A percentile compares a stretch with the other conserved stretches of the same genome.
These are phyloP conservation scores for Boletus insuetus DNA, from an alignment of 768 basidiomycete species.

Conservation along the genomic window DNA sequence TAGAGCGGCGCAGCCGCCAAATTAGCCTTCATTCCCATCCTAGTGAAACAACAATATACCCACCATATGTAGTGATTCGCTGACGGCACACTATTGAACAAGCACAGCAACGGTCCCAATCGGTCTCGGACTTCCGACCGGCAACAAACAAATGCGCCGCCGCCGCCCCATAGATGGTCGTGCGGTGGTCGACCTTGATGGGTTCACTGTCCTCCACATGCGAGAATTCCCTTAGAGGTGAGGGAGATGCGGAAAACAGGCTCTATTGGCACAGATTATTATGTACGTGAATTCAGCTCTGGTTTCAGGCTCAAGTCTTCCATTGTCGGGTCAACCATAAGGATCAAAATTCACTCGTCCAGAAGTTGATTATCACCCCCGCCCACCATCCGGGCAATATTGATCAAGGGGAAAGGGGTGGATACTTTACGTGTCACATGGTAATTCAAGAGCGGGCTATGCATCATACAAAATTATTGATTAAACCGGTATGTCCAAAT, in stretches of 20 bases:
- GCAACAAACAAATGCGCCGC: conserved; percentile 4
- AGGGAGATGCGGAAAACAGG: not conserved
- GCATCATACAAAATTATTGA: conserved; percentile 3
- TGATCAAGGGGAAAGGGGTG: conserved; percentile 3
- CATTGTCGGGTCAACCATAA: not conserved
- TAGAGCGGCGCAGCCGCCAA: conserved; percentile 18
- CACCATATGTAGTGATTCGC: conserved; percentile 8
- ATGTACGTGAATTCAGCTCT: conserved; percentile 1
- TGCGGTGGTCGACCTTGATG: not conserved
- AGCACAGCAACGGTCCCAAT: conserved; percentile 12
- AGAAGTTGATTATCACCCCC: not conserved
- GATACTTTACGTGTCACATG: conserved; percentile 19
- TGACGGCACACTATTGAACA: conserved; percentile 14
- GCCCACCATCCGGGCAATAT: not conserved
- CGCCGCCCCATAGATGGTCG: not conserved
- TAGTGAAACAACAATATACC: conserved; percentile 16
- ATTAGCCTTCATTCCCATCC: conserved; percentile 24
- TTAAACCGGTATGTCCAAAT: conserved; percentile 4
- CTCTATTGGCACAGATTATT: not conserved
- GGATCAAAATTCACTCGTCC: not conserved
- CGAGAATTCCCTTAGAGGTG: not conserved
- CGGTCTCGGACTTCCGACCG: not conserved
- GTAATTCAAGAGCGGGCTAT: conserved; percentile 7
- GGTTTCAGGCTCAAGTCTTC: not conserved
- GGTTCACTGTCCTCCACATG: not conserved